Conservation (phyloP, 2,329 filamentous ascomycete genomes). For the Ceratocystis cacaofunesta region DNA sequence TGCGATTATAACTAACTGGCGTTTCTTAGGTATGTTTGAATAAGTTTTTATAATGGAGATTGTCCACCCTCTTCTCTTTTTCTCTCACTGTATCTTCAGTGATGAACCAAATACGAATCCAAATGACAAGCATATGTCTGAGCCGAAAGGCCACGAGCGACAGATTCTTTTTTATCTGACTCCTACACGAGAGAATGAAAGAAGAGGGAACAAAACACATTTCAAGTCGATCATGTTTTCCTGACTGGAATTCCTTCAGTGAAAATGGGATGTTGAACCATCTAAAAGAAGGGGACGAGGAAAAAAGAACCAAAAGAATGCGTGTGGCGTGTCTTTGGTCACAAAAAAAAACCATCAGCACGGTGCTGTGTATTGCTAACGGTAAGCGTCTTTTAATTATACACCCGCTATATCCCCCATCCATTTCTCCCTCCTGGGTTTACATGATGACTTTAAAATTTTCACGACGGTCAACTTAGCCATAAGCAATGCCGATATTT, state of each 20-base stretch:
- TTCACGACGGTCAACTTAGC: slow-evolving; percentile 37
- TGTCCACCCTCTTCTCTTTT: not conserved
- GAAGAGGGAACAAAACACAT: not conserved
- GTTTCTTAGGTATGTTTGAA: not conserved
- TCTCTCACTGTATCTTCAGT: slow-evolving; percentile 9
- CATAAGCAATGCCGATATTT: slow-evolving; percentile 32
- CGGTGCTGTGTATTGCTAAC: not conserved
- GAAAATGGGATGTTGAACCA: not conserved
- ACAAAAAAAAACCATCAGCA: not conserved
- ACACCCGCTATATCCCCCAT: not conserved
- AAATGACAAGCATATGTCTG: slow-evolving; percentile 97
- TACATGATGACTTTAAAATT: slow-evolving; percentile 28
- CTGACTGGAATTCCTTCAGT: not conserved
- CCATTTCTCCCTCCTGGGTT: not conserved
- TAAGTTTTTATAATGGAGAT: not conserved
- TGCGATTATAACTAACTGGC: not conserved
- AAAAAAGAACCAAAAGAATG: not conserved
- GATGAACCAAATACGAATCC: slow-evolving; percentile 42
- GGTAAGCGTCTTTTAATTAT: slow-evolving; percentile 3
- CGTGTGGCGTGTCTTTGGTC: not conserved
- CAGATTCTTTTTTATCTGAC: slow-evolving; percentile 17
- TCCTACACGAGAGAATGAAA: not conserved
- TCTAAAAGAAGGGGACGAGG: not conserved
- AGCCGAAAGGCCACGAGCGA: slow-evolving; percentile 40
- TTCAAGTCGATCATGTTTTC: not conserved